Percentiles rank a stretch among this genome's conserved stretches.
Evolutionary conservation across 2,329 filamentous ascomycete species (phyloP).

Genomic region (Monilinia aucupariae): DNA sequence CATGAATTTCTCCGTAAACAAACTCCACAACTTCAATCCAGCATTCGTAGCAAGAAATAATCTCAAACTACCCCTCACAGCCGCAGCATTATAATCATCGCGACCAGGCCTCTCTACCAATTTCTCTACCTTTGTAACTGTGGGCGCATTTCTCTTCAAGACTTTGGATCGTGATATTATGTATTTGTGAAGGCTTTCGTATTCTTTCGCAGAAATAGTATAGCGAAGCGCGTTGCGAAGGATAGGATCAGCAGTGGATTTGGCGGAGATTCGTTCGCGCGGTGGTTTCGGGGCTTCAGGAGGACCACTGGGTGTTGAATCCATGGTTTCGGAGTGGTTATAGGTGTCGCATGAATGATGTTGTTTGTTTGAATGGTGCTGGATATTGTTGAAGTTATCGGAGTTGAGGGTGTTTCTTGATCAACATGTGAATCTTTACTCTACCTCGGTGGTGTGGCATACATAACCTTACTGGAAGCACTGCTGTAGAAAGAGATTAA

Average conservation of each 20-base stretch:
- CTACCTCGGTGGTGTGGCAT: slow-evolving; percentile 11
- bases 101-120: slow-evolving; percentile 33
- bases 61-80: slow-evolving; percentile 64
- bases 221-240: slow-evolving; percentile 82
- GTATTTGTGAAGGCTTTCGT: slow-evolving; percentile 77
- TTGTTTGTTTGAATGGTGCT: background rate
- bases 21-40: slow-evolving; percentile 57
- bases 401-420: background rate
- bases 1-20: slow-evolving; percentile 46
- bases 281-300: slow-evolving; percentile 21
- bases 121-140: slow-evolving; percentile 49
- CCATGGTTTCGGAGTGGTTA: slow-evolving; percentile 19
- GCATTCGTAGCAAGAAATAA: slow-evolving; percentile 62
- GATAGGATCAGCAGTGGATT: slow-evolving; percentile 55
- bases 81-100: slow-evolving; percentile 65
- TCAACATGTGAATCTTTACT: slow-evolving; percentile 17
- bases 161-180: slow-evolving; percentile 66
- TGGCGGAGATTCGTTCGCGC: slow-evolving; percentile 29
- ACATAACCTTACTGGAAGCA: background rate
- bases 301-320: slow-evolving; percentile 20
- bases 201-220: slow-evolving; percentile 79
- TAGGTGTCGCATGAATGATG: slow-evolving; percentile 3
- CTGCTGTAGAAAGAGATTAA: slow-evolving; percentile 3
- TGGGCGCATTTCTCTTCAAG: slow-evolving; percentile 50
- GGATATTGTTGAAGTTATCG: background rate